These are phyloP conservation scores for Gymnopus androsaceus DNA, from an alignment of 1,284 basidiomycete genomes.

Conservation along the genomic window DNA sequence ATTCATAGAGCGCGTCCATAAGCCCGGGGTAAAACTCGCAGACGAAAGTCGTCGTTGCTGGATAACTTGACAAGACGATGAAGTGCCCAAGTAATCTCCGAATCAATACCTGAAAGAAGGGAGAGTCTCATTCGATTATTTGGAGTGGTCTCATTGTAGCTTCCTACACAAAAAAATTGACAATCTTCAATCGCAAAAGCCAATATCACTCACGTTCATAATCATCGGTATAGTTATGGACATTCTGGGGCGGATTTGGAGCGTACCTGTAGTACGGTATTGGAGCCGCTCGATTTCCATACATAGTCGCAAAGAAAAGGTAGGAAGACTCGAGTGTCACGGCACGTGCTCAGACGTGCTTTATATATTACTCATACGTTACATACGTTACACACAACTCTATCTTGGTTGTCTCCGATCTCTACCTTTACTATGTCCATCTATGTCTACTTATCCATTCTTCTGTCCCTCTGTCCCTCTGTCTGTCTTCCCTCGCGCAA, in stretches of 20 bases:
- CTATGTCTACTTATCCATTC: too few relatives aligned
- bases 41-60: constrained; percentile 70
- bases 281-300: constrained; percentile 4
- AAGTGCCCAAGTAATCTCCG: constrained; percentile 80
- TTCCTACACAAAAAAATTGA: constrained; percentile 48
- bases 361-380: too few relatives aligned
- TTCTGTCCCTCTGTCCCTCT: too few relatives aligned
- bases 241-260: neutral
- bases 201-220: constrained; percentile 61
- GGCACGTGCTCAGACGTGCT: too few relatives aligned
- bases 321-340: too few relatives aligned
- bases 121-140: constrained; percentile 83
- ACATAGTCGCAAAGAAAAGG: neutral
- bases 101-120: constrained; percentile 71
- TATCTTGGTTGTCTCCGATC: too few relatives aligned
- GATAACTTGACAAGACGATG: constrained; percentile 77
- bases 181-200: constrained; percentile 3
- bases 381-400: too few relatives aligned
- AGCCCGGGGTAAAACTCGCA: constrained; percentile 72
- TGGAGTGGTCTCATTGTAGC: constrained; percentile 73
- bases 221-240: constrained; percentile 64
- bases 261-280: neutral
- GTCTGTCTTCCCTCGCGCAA: too few relatives aligned
- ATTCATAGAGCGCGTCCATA: constrained; percentile 77
- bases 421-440: too few relatives aligned